A percentile compares a stretch with the other conserved stretches of the same genome.
These are phyloP conservation scores for Cyberlindnera galapagoensis DNA, from an alignment of 805 yeast species.

Conservation along the genomic window DNA sequence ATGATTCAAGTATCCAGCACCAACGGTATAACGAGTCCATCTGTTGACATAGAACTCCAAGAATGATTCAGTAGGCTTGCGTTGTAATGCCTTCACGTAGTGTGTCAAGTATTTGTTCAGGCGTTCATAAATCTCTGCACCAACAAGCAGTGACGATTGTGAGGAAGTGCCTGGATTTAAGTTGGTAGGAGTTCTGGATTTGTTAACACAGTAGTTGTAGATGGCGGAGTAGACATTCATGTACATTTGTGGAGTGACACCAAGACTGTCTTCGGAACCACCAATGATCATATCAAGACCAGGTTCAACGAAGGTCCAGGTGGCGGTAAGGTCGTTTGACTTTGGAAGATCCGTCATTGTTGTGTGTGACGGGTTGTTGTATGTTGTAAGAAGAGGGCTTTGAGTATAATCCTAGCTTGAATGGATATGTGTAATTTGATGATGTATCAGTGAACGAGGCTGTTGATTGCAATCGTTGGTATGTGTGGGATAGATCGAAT, in stretches of 20 bases:
- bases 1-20: slow-evolving; percentile 87
- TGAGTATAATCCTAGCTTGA: not conserved
- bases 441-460: not conserved
- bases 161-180: slow-evolving; percentile 19
- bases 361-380: not conserved
- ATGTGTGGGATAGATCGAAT: too few species aligned
- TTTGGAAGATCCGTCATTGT: slow-evolving; percentile 36
- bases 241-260: slow-evolving; percentile 66
- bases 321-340: slow-evolving; percentile 56
- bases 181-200: slow-evolving; percentile 47
- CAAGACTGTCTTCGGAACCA: slow-evolving; percentile 43
- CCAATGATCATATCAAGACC: slow-evolving; percentile 68
- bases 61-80: slow-evolving; percentile 57
- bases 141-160: slow-evolving; percentile 53
- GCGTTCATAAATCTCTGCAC: slow-evolving; percentile 80
- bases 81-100: slow-evolving; percentile 47
- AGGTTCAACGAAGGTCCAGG: slow-evolving; percentile 77
- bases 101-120: slow-evolving; percentile 58
- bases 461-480: too few species aligned
- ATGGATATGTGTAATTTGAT: not conserved
- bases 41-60: slow-evolving; percentile 77
- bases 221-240: slow-evolving; percentile 90
- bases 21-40: slow-evolving; percentile 87
- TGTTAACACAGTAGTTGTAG: slow-evolving; percentile 86
- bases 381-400: too few species aligned